Evolutionary conservation across 2,329 filamentous ascomycete genomes (phyloP), one percentile per base, ranked within the genome.

Genomic region (Endocalyx cinctus): DNA sequence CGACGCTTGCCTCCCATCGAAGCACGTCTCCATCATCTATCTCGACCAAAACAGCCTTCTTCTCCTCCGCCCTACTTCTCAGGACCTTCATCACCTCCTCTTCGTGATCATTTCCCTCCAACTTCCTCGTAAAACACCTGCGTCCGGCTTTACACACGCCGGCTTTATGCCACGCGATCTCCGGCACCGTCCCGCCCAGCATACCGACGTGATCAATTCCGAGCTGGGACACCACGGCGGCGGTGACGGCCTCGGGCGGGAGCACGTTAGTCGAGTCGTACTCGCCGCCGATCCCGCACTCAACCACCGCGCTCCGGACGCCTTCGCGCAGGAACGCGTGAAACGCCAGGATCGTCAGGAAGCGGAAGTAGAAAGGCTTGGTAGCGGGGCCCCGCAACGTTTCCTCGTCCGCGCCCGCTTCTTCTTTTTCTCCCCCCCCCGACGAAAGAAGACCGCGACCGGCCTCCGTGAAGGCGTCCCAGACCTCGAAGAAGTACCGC

Each of bases 261-360:
- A 98, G 61, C 15, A 97, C 75, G 52, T 97, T 97, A 8, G 92
- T 98, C 17, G 84, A 84, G 54, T 97, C 90, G 51, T 88, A 88
- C 62, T 95, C 87, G 30, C 89, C 92, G 12, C 92, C 92, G 43
- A 97, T 94, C 1, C 92, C 92, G 51, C 87, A 94, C 62, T 98
- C 92, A 20, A 97, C 73, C 8, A 97, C 79, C 0, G 87, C 89
- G 13, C 79, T 79, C 42, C 81, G 71, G 0, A 96, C 80, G 1
- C 82, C 81, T 55, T 92, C 83, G 29, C 70, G 60, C 17, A 94
- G 53, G 48, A 94, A 98, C 2, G 82, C 74, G 51, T 94, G 88
- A 50, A 94, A 77, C 2, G 89, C 89, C 65, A 96, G 74, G 23
- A 98, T 70, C 0, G 90, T 96, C 53, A 98, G 59, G 54, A 86